These are phyloP conservation scores for Lyophyllum semitale DNA, from an alignment of 768 basidiomycete genomes.

Conservation along the genomic window DNA sequence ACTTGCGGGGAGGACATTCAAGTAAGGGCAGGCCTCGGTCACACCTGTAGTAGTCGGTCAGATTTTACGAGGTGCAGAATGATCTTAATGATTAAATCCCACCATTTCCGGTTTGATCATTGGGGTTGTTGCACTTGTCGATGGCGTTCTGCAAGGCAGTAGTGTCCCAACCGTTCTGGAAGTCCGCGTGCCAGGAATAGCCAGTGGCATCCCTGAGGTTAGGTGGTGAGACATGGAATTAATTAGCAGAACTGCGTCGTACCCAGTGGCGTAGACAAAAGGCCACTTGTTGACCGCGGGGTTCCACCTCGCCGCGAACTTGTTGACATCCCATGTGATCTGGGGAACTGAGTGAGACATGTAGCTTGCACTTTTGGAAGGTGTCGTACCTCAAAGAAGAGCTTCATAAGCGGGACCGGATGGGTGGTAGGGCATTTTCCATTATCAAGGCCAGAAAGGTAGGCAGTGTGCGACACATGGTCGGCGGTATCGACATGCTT, in stretches of 20 bases:
- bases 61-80: not conserved
- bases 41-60: slow-evolving; percentile 22
- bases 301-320: slow-evolving; percentile 36
- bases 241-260: not conserved
- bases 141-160: slow-evolving; percentile 47
- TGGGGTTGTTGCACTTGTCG: slow-evolving; percentile 43
- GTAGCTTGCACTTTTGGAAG: not conserved
- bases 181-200: slow-evolving; percentile 49
- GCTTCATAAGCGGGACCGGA: slow-evolving; percentile 39
- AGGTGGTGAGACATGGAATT: not conserved
- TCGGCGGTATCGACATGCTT: slow-evolving; percentile 42
- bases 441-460: slow-evolving; percentile 35
- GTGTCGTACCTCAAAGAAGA: slow-evolving; percentile 36
- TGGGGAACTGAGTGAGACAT: not conserved
- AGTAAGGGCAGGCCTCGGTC: slow-evolving; percentile 40
- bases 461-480: slow-evolving; percentile 37
- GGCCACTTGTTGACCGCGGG: slow-evolving; percentile 36
- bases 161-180: slow-evolving; percentile 53
- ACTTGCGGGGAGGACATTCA: slow-evolving; percentile 31
- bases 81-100: not conserved
- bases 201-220: slow-evolving; percentile 51
- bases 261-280: slow-evolving; percentile 48
- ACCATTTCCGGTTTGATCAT: slow-evolving; percentile 33
- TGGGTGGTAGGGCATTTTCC: slow-evolving; percentile 38
- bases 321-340: slow-evolving; percentile 42